Evolutionary conservation across 805 yeast genomes (phyloP).

Genomic region (Lipomyces spencermartinsiae): DNA sequence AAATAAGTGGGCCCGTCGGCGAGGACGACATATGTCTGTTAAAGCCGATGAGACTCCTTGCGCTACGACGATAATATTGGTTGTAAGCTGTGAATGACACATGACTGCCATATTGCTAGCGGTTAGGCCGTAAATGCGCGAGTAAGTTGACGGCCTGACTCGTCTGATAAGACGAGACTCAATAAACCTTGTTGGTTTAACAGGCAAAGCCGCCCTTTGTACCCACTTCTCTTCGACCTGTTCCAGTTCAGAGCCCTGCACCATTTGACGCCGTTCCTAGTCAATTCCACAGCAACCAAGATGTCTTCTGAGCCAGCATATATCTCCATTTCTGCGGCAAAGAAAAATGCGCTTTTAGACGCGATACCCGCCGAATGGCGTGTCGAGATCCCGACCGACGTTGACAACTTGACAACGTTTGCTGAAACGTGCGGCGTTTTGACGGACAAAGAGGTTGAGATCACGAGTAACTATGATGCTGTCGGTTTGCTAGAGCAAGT

Average conservation of each 20-base stretch:
- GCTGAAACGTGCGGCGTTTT: constrained; percentile 50
- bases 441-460: constrained; percentile 50
- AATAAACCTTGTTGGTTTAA: too few relatives aligned
- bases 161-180: too few relatives aligned
- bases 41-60: too few relatives aligned
- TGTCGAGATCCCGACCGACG: constrained; percentile 45
- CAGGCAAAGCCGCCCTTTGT: too few relatives aligned
- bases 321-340: constrained; percentile 52
- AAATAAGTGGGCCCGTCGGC: too few relatives aligned
- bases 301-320: constrained; percentile 41
- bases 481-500: constrained; percentile 48
- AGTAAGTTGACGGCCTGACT: too few relatives aligned
- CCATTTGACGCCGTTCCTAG: not conserved
- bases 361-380: constrained; percentile 57
- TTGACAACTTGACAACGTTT: constrained; percentile 51
- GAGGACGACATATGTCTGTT: too few relatives aligned
- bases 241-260: not conserved
- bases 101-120: too few relatives aligned
- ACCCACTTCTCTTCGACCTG: too few relatives aligned
- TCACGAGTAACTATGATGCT: constrained; percentile 53
- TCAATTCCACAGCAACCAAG: constrained; percentile 4
- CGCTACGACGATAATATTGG: too few relatives aligned
- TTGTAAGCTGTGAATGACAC: too few relatives aligned
- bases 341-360: constrained; percentile 51
- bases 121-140: too few relatives aligned